phyloP scores from a whole-genome alignment of 2,329 filamentous ascomycete species.

The Botrytis fabae region DNA sequence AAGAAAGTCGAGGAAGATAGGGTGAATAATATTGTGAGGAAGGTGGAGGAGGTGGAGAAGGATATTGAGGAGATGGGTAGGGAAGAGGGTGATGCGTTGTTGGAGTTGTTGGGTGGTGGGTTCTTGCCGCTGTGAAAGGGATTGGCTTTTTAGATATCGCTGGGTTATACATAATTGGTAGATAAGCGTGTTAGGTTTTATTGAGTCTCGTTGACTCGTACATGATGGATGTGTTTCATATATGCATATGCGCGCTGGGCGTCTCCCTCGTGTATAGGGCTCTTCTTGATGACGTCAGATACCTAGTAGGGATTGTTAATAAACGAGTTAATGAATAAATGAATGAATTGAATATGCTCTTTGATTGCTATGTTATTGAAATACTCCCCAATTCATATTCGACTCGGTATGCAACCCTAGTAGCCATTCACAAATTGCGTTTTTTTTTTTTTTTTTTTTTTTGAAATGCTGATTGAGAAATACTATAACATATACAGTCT shows the following conservation, averaged over 20 bases:
- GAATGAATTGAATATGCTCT: too few species aligned
- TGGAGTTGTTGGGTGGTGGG: neutral
- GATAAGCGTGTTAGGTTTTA: too few species aligned
- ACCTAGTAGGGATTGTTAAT: neutral
- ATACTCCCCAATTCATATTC: neutral
- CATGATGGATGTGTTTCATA: neutral
- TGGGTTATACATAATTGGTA: neutral
- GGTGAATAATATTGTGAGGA: neutral
- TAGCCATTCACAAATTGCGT: neutral
- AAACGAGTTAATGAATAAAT: neutral
- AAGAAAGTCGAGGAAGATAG: neutral
- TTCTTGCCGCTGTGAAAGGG: neutral
- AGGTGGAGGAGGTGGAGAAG: neutral
- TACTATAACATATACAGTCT: neutral
- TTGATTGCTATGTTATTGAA: neutral
- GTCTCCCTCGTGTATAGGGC: neutral
- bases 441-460: too few species aligned
- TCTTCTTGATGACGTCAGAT: neutral
- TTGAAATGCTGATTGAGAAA: neutral
- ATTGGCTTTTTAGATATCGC: neutral
- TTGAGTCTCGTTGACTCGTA: neutral
- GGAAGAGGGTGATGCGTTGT: neutral
- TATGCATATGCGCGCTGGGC: neutral
- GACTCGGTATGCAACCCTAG: neutral
- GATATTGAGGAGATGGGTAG: neutral